phyloP scores from a whole-genome alignment of 2,329 filamentous ascomycete genomes.

The Fusarium sulawesiense region DNA sequence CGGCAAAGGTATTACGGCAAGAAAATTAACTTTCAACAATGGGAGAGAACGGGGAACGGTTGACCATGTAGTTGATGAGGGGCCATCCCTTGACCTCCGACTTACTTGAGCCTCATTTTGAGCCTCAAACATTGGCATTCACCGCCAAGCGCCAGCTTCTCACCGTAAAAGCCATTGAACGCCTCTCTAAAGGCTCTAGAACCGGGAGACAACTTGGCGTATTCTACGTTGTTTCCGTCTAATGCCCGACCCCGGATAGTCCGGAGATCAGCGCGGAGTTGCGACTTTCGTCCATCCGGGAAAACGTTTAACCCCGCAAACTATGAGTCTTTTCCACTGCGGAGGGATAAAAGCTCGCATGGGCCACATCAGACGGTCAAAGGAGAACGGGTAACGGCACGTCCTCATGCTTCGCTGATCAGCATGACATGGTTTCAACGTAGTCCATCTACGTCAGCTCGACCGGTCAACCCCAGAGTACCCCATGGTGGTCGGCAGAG shows the following conservation, averaged over 20 bases:
- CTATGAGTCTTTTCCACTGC: slow-evolving; percentile 16
- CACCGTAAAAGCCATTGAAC: neutral
- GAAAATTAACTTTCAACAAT: neutral
- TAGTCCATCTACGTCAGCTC: slow-evolving; percentile 4
- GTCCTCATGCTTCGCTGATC: neutral
- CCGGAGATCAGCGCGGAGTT: slow-evolving; percentile 17
- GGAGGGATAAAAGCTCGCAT: slow-evolving; percentile 23
- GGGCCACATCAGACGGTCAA: slow-evolving; percentile 9
- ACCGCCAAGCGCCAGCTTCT: slow-evolving; percentile 2
- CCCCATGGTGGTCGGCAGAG: slow-evolving; percentile 10
- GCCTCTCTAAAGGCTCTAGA: neutral
- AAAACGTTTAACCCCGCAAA: slow-evolving; percentile 19
- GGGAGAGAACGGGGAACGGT: neutral
- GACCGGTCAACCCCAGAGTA: neutral
- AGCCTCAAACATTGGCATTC: slow-evolving; percentile 17
- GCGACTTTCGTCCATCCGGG: slow-evolving; percentile 4
- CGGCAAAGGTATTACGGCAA: slow-evolving; percentile 1
- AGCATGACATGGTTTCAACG: neutral
- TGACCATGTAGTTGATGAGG: neutral
- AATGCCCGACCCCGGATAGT: slow-evolving; percentile 15
- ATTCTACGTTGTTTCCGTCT: neutral
- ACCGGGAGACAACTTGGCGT: neutral
- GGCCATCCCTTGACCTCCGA: neutral
- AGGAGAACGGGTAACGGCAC: slow-evolving; percentile 22
- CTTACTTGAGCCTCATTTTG: slow-evolving; percentile 22